Conservation (phyloP, 352 stramenopile genomes). For the Pythium scleroteichum region DNA sequence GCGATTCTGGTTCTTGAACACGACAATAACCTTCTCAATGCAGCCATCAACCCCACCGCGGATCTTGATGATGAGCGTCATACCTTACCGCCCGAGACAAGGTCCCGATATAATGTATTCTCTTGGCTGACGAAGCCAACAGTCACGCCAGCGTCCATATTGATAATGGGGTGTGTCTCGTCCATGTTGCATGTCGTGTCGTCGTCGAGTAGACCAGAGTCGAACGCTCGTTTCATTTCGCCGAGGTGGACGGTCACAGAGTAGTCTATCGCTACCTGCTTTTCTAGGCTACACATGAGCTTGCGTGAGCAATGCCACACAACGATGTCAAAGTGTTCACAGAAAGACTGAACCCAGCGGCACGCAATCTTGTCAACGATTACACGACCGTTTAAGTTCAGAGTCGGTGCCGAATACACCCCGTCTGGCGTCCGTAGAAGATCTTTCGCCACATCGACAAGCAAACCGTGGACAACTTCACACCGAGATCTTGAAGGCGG, state of each 20-base stretch:
- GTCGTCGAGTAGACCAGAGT: conserved; percentile 21
- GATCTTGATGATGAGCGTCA: conserved; percentile 9
- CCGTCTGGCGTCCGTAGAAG: too few species aligned
- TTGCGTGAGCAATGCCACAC: background rate
- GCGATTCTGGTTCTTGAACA: conserved; percentile 2
- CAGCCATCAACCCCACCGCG: background rate
- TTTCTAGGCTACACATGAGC: background rate
- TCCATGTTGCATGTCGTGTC: conserved; percentile 24
- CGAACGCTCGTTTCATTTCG: conserved; percentile 24
- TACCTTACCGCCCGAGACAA: background rate
- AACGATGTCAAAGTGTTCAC: conserved; percentile 1
- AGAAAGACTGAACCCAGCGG: conserved; percentile 2
- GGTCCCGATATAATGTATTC: background rate
- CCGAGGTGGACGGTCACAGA: background rate
- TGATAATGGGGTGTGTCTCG: conserved; percentile 2
- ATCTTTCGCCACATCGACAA: too few species aligned
- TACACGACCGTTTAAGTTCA: too few species aligned
- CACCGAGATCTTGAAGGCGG: too few species aligned
- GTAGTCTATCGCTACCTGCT: background rate
- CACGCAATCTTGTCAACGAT: background rate
- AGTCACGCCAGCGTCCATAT: conserved; percentile 1
- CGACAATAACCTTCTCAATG: conserved; percentile 1
- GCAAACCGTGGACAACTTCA: too few species aligned
- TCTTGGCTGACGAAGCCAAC: background rate
- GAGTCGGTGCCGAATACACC: too few species aligned